These are phyloP conservation scores for Sporothrix mexicana DNA, from an alignment of 2,329 filamentous ascomycete species.

Conservation along the genomic window DNA sequence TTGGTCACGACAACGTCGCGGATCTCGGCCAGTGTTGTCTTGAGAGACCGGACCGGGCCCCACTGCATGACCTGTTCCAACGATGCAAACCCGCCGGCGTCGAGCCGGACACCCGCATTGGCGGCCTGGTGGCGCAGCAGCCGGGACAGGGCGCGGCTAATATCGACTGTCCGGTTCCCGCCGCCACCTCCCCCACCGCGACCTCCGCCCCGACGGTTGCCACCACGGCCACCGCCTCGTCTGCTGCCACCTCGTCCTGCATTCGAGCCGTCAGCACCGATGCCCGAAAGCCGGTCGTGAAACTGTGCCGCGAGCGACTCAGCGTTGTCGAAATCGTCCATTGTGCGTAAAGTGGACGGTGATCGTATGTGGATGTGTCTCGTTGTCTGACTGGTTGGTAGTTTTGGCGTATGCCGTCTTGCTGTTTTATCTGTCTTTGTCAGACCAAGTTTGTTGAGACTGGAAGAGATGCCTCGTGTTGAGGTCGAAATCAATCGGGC, in stretches of 20 bases:
- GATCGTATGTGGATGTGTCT: not conserved
- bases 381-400: not conserved
- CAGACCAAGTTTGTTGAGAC: not conserved
- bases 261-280: constrained; percentile 14
- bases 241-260: not conserved
- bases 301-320: constrained; percentile 37
- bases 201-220: not conserved
- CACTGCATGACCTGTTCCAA: constrained; percentile 63
- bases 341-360: not conserved
- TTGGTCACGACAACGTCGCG: constrained; percentile 71
- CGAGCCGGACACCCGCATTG: constrained; percentile 62
- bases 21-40: constrained; percentile 78
- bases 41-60: constrained; percentile 67
- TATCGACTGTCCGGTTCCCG: constrained; percentile 52
- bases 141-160: constrained; percentile 61
- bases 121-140: constrained; percentile 63
- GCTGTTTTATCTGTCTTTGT: not conserved
- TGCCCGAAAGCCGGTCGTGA: constrained; percentile 33
- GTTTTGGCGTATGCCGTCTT: not conserved
- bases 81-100: constrained; percentile 64
- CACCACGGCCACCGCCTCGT: not conserved
- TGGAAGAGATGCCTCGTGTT: not conserved
- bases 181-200: constrained; percentile 42
- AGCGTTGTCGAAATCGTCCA: constrained; percentile 35
- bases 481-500: not conserved